phyloP scores from a whole-genome alignment of 1,284 basidiomycete species.

The Sparassis latifolia region DNA sequence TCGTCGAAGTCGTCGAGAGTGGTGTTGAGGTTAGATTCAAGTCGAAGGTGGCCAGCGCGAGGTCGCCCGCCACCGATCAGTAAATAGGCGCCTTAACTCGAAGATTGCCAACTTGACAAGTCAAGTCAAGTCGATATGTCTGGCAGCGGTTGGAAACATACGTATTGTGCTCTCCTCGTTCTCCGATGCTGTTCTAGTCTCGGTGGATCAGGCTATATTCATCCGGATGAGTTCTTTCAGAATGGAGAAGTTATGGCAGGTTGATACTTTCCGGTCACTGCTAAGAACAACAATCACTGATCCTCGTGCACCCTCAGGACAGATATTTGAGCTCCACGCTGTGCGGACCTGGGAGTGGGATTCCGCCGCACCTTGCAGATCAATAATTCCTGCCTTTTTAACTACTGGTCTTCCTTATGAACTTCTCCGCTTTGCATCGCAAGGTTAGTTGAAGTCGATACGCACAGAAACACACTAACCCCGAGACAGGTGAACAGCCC shows the following conservation, averaged over 20 bases:
- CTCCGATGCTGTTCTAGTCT: too few species aligned
- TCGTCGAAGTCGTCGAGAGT: conserved; percentile 7
- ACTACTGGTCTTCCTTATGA: conserved; percentile 30
- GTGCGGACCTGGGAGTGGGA: conserved; percentile 34
- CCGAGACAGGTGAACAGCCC: conserved; percentile 3
- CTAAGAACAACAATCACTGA: too few species aligned
- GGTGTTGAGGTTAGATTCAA: neutral
- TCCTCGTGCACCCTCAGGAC: conserved; percentile 14
- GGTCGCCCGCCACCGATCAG: too few species aligned
- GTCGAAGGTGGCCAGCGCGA: too few species aligned
- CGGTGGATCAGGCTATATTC: conserved; percentile 35
- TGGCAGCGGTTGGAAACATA: too few species aligned
- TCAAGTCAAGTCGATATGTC: too few species aligned
- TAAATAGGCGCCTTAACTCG: too few species aligned
- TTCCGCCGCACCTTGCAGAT: conserved; percentile 27
- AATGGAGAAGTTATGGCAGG: conserved; percentile 35
- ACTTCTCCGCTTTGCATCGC: conserved; percentile 12
- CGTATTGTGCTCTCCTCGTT: too few species aligned
- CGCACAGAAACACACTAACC: neutral
- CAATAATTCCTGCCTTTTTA: conserved; percentile 27
- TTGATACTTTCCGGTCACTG: conserved; percentile 9
- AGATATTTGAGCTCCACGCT: conserved; percentile 22
- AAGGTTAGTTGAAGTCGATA: conserved; percentile 16
- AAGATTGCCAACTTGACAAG: too few species aligned
- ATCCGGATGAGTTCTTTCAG: conserved; percentile 38